Evolutionary conservation across 495 filamentous ascomycete genomes (phyloP).

Genomic region (Hapsidospora chrysogenum): DNA sequence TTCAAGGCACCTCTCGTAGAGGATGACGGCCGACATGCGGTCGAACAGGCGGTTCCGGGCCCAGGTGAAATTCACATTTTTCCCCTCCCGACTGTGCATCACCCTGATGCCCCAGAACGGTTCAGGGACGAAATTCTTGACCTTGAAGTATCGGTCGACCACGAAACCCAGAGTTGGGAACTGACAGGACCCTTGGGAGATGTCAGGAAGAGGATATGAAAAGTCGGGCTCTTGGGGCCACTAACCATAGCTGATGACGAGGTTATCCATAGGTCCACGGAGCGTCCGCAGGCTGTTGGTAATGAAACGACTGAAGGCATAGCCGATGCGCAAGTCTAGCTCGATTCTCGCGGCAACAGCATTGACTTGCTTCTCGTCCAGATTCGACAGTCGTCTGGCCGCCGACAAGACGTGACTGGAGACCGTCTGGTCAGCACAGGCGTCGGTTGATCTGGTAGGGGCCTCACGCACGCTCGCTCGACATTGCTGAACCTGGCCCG

Average conservation of each 20-base stretch:
- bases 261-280: conserved; percentile 39
- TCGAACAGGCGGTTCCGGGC: conserved; percentile 73
- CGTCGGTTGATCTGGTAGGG: neutral
- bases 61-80: conserved; percentile 79
- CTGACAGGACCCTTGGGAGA: conserved; percentile 67
- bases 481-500: conserved; percentile 91
- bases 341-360: conserved; percentile 86
- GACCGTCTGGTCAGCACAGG: no score
- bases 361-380: conserved; percentile 76
- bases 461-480: conserved; percentile 73
- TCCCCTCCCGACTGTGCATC: conserved; percentile 55
- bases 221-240: conserved; percentile 2
- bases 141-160: conserved; percentile 83
- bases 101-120: conserved; percentile 86
- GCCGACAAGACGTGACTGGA: conserved; percentile 68
- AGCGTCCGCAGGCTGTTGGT: conserved; percentile 57
- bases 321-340: conserved; percentile 80
- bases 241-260: conserved; percentile 75
- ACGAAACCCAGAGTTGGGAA: conserved; percentile 96
- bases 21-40: conserved; percentile 57
- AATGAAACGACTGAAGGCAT: conserved; percentile 78
- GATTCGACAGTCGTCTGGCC: conserved; percentile 52
- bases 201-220: conserved; percentile 1
- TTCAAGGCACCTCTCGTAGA: conserved; percentile 69
- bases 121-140: conserved; percentile 86